Evolutionary conservation across 1,139 yeast species (phyloP), one percentile per base, ranked within the genome.

Genomic region (Candida sanyaensis): DNA sequence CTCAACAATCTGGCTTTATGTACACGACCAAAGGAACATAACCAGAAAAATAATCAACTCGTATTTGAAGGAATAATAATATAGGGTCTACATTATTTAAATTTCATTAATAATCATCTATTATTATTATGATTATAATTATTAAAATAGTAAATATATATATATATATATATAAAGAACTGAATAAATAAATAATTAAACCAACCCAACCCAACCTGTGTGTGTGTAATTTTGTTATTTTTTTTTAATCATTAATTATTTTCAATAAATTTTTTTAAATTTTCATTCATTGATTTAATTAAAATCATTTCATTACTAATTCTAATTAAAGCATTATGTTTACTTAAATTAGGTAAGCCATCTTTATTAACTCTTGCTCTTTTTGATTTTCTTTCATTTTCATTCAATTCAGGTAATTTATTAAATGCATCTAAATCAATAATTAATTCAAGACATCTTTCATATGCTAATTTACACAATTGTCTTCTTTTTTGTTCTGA

Each of bases 401-500:
- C 53, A 51, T 60, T 57, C 13, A 49, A 17, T 39, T 62, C 64
- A 4, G 64, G 63, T 44, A 66, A 69, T 49, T 61, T 65, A 50
- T 65, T 63, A 57, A 72, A 75, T 28, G 74, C 75, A 24, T 73
- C 76, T 40, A 74, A 66, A 50, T 75, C 67, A 26, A 75, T 71
- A 34, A 75, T 69, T 42, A 74, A 62, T 37, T 73, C 62, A 43
- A 75, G 63, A 55, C 80, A 75, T 49, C 80, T 60, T 46, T 82
- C 84, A 60, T 82, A 83, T 0, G 88, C 83, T 32, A 71, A 68
- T 63, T 87, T 88, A 61, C 92, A 88, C 56, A 79, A 66, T 53
- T 82, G 84, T 41, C 96, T 75, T 48, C 96, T 77, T 58, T 81
- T 80, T 65, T 88, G 90, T 63, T 89, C 96, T 45, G 88, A 82